Conservation (phyloP, 768 basidiomycete species). For the Flagelloscypha sp. region DNA sequence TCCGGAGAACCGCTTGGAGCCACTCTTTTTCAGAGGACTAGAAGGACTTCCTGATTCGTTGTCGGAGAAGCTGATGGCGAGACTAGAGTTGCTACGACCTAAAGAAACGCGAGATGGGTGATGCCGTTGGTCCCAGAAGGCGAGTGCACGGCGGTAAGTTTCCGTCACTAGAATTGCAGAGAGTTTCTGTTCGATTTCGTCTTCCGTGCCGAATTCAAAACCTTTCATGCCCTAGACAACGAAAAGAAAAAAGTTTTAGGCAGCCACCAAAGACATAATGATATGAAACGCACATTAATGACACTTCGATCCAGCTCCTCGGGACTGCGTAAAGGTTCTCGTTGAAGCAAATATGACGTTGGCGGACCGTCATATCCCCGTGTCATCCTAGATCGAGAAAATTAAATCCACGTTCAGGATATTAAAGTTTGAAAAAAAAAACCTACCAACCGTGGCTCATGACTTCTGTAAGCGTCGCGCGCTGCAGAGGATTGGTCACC, state of each 20-base stretch:
- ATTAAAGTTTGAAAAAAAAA: no score
- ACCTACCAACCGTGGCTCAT: constrained; percentile 76
- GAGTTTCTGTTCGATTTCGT: constrained; percentile 75
- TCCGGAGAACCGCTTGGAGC: constrained; percentile 81
- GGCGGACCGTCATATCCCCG: constrained; percentile 80
- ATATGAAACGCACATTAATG: no score
- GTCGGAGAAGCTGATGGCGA: constrained; percentile 54
- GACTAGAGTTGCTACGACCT: constrained; percentile 66
- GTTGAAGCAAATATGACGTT: constrained; percentile 76
- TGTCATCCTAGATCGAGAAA: no score
- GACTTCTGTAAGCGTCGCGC: constrained; percentile 80
- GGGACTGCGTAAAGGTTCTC: constrained; percentile 80
- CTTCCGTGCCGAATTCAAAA: constrained; percentile 90
- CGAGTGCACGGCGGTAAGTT: constrained; percentile 61
- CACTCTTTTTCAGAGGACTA: constrained; percentile 37
- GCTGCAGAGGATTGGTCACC: constrained; percentile 81
- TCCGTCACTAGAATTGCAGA: constrained; percentile 70
- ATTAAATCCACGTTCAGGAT: no score
- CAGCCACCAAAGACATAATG: no score
- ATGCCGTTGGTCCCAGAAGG: constrained; percentile 71
- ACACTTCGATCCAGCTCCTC: constrained; percentile 87
- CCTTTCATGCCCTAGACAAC: constrained; percentile 88
- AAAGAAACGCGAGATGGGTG: constrained; percentile 43
- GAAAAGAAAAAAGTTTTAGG: no score
- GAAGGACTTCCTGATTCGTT: constrained; percentile 31